Conservation (phyloP, 2,329 filamentous ascomycete genomes). For the Phyllosticta citriasiana region DNA sequence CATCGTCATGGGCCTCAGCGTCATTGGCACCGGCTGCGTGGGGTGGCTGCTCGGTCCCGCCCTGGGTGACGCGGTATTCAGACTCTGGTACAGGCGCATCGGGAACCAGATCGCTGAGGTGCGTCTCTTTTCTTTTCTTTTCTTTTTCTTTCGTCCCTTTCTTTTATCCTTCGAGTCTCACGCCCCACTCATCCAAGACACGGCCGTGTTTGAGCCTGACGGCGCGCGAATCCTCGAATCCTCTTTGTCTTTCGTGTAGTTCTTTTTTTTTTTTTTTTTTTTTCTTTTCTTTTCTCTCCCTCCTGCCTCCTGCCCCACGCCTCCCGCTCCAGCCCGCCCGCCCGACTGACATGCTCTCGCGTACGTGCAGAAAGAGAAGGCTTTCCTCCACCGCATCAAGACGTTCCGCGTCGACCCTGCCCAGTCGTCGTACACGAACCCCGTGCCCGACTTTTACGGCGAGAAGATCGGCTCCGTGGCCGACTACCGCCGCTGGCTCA, state of each 20-base stretch:
- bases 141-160: not conserved
- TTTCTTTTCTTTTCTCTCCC: not conserved
- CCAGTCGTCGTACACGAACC: slow-evolving; percentile 80
- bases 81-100: slow-evolving; percentile 60
- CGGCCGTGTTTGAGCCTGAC: not conserved
- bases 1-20: slow-evolving; percentile 72
- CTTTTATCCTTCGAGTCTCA: not conserved
- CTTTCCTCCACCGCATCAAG: slow-evolving; percentile 88
- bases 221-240: too few species aligned
- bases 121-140: slow-evolving; percentile 23
- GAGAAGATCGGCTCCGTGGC: slow-evolving; percentile 94
- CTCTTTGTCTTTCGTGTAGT: not conserved
- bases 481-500: slow-evolving; percentile 90
- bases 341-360: not conserved
- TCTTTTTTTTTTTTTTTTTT: not conserved
- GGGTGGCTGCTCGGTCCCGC: slow-evolving; percentile 9
- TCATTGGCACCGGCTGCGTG: slow-evolving; percentile 47
- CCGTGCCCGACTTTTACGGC: slow-evolving; percentile 94
- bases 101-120: slow-evolving; percentile 62
- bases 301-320: not conserved
- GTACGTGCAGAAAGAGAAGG: slow-evolving; percentile 65
- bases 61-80: slow-evolving; percentile 51
- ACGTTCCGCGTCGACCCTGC: slow-evolving; percentile 86
- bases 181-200: not conserved
- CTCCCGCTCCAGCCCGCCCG: not conserved